phyloP scores from a whole-genome alignment of 1,284 basidiomycete species.

The Ustilago sp. region DNA sequence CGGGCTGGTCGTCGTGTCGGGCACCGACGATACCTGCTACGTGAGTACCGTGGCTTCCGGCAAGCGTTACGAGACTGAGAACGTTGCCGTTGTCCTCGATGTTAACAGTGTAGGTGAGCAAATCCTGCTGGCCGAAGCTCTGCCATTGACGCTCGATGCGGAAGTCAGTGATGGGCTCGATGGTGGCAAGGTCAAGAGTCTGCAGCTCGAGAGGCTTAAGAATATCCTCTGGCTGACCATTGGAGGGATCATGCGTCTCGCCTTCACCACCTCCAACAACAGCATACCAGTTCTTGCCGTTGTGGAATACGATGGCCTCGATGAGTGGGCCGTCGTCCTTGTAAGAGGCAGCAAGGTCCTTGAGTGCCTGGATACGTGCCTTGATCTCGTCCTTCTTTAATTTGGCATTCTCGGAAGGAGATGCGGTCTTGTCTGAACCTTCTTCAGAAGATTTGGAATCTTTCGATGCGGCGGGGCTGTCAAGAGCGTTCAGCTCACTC shows the following conservation, averaged over 20 bases:
- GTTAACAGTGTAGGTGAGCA: slow-evolving; percentile 69
- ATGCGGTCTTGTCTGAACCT: slow-evolving; percentile 13
- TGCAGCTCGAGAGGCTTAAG: slow-evolving; percentile 40
- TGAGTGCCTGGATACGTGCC: slow-evolving; percentile 63
- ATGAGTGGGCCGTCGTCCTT: slow-evolving; percentile 68
- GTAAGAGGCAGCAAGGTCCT: slow-evolving; percentile 62
- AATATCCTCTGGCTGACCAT: slow-evolving; percentile 52
- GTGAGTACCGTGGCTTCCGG: slow-evolving; percentile 70
- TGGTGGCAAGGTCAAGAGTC: slow-evolving; percentile 59
- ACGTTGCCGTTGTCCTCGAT: slow-evolving; percentile 59
- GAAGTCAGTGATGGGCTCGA: slow-evolving; percentile 67
- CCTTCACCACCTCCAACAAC: slow-evolving; percentile 69
- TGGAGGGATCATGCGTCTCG: slow-evolving; percentile 55
- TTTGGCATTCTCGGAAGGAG: slow-evolving; percentile 27
- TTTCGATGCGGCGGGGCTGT: slow-evolving; percentile 17
- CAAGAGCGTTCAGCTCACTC: slow-evolving; percentile 53
- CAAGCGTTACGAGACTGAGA: slow-evolving; percentile 64
- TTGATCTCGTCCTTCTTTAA: slow-evolving; percentile 63
- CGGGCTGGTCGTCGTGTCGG: slow-evolving; percentile 57
- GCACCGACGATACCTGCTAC: slow-evolving; percentile 70
- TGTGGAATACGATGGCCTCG: slow-evolving; percentile 68
- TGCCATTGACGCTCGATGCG: slow-evolving; percentile 65
- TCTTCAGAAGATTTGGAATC: slow-evolving; percentile 5
- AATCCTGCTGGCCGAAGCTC: slow-evolving; percentile 66
- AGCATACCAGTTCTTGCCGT: slow-evolving; percentile 68